Evolutionary conservation across 192 early-diverging fungal species (phyloP), one percentile per base, ranked within the genome.

Genomic region (Umbelopsis vinacea): DNA sequence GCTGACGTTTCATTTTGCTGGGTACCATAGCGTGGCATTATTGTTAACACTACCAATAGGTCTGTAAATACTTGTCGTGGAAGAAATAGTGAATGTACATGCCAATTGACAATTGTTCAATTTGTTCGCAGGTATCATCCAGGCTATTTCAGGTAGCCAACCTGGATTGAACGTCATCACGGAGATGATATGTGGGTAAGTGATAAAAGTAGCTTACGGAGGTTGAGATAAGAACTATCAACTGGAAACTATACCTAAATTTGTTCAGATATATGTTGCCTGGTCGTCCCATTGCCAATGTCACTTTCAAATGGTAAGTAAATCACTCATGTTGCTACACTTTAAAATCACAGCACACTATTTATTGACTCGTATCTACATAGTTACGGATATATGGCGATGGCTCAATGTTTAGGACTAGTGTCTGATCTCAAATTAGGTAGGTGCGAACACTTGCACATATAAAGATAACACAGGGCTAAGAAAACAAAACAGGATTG

Each of bases 331-430:
- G 0, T 10, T 57, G 22, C 26, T 29, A 19, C 15, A 19, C 0
- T 63, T 19, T 29, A 0, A 63, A 55, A 22, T 11, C 5, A 33
- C 8, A 54, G 26, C 14, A 22, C 15, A 63, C 5, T 29, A 10
- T 11, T 57, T 19, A 29, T 3, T 38, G 17, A 29, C 0, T 12
- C 19, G 2, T 19, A 35, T 12, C 17, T 14, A 35, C 19, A 29
- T 63, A 63, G 57, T 33, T 74, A 54, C n/a, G 68, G 73, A 46
- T 74, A 71, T 45, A 71, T 71, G 48, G 53, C 69, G 2, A 55
- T 71, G 35, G 23, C 38, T 21, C 92, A 94, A 80, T 87, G 85
- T 15, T 76, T 93, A 6, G 79, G 79, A 24, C 81, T 93, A n/a
- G 52, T 86, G 2, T n/a, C 46, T 15, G 89, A 90, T 67, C 71